phyloP scores from a whole-genome alignment of 306 rosid genomes.

The Ormosia semicastrata region DNA sequence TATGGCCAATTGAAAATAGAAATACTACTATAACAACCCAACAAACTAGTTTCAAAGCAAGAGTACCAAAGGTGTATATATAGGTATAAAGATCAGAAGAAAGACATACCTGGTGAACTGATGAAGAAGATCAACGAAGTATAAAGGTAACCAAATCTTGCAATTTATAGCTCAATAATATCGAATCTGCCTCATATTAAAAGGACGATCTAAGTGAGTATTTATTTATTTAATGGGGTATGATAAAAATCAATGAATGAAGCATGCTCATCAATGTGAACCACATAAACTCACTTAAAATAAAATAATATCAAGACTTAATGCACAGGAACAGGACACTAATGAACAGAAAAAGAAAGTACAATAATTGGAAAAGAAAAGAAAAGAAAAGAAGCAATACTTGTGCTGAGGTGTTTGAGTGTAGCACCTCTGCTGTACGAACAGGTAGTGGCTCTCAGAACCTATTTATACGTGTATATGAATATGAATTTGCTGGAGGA shows the following conservation, averaged over 20 bases:
- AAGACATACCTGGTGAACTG: constrained; percentile 17
- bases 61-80: not conserved
- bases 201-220: not conserved
- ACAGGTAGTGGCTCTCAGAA: not conserved
- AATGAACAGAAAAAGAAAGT: not conserved
- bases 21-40: constrained; percentile 4
- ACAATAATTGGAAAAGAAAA: not conserved
- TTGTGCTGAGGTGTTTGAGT: constrained; percentile 6
- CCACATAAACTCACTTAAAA: constrained; percentile 4
- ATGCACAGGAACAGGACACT: constrained; percentile 2
- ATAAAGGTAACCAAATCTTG: not conserved
- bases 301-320: not conserved
- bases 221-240: not conserved
- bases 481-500: not conserved
- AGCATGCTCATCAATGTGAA: constrained; percentile 17
- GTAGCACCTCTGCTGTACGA: constrained; percentile 2
- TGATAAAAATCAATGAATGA: constrained; percentile 23
- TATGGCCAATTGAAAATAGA: not conserved
- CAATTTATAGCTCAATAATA: not conserved
- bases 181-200: not conserved
- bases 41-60: constrained; percentile 14
- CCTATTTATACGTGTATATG: not conserved
- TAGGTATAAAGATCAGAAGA: not conserved
- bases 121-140: not conserved
- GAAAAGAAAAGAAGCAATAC: constrained; percentile 5